phyloP scores from a whole-genome alignment of 306 rosid species.

The Benincasa hispida region DNA sequence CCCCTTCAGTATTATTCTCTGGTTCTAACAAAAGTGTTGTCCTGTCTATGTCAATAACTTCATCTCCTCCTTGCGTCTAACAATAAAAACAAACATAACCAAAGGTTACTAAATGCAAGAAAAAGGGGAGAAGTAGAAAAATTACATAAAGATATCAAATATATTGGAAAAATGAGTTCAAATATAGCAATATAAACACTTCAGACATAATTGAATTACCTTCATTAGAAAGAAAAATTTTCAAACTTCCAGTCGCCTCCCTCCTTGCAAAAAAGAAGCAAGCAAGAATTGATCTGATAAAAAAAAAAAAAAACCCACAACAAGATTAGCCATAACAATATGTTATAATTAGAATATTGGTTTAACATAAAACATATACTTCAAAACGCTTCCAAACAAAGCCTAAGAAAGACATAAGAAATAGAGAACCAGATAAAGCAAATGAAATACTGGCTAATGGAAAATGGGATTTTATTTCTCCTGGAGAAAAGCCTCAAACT shows the following conservation, averaged over 20 bases:
- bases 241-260: not conserved
- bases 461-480: too few relatives aligned
- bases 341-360: too few relatives aligned
- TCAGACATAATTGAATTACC: not conserved
- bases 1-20: conserved; percentile 38
- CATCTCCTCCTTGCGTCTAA: conserved; percentile 32
- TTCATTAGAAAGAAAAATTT: not conserved
- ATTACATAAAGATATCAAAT: not conserved
- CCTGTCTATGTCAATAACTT: conserved; percentile 41
- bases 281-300: not conserved
- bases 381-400: not conserved
- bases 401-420: not conserved
- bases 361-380: not conserved
- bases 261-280: not conserved
- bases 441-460: too few relatives aligned
- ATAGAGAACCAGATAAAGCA: too few relatives aligned
- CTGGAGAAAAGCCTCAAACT: too few relatives aligned
- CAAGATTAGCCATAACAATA: not conserved
- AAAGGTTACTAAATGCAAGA: not conserved
- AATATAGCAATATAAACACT: not conserved
- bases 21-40: conserved; percentile 47
- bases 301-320: too few relatives aligned
- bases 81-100: not conserved
- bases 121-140: not conserved
- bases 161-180: not conserved